Percentiles rank a stretch among this genome's conserved stretches.
These are phyloP conservation scores for Geoglossum glabrum DNA, from an alignment of 495 filamentous ascomycete species.

Conservation along the genomic window DNA sequence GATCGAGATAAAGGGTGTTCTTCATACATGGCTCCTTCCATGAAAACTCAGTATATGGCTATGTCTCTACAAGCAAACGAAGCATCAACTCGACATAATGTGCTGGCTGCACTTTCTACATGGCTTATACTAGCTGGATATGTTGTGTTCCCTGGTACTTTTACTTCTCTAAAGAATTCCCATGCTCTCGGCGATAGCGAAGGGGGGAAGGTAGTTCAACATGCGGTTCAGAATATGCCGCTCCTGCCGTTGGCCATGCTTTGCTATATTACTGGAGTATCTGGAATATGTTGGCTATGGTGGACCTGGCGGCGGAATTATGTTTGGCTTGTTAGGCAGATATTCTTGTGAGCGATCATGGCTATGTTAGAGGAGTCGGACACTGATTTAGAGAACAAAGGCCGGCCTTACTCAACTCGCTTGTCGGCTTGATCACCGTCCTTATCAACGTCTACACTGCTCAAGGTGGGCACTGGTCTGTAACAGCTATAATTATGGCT, in stretches of 20 bases:
- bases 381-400: background rate
- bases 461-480: conserved; percentile 23
- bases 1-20: background rate
- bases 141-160: conserved; percentile 22
- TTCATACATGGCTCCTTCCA: background rate
- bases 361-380: background rate
- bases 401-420: conserved; percentile 22
- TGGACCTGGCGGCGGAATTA: conserved; percentile 20
- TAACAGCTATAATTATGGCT: conserved; percentile 24
- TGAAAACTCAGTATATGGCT: conserved; percentile 19
- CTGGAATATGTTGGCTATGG: conserved; percentile 15
- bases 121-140: conserved; percentile 24
- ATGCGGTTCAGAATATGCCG: conserved; percentile 7
- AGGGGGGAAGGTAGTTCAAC: background rate
- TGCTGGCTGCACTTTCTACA: conserved; percentile 15
- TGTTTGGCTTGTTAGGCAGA: conserved; percentile 24
- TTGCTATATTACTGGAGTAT: conserved; percentile 13
- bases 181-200: background rate
- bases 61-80: conserved; percentile 21
- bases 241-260: conserved; percentile 8
- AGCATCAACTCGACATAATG: conserved; percentile 13
- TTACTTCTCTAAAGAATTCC: conserved; percentile 11
- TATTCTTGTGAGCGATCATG: conserved; percentile 15
- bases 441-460: conserved; percentile 28
- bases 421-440: conserved; percentile 29